Base-by-base conservation (phyloP, 2,329 filamentous ascomycete genomes). In the Ophiocordyceps robertsii region DNA sequence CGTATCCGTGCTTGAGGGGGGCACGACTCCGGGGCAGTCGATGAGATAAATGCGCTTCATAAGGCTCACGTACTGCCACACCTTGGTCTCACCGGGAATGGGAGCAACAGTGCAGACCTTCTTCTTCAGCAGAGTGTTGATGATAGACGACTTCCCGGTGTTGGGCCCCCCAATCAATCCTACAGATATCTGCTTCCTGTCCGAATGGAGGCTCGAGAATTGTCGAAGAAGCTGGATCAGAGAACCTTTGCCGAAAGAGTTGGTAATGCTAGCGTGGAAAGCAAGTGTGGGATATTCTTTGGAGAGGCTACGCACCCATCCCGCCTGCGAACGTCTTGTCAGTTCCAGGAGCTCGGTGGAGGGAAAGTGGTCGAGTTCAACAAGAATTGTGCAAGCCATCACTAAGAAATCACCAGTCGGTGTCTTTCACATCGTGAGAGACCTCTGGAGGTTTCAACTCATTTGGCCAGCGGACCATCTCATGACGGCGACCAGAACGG, bases 61-160 rank as follows among this genome's bases (percentile, higher is more conserved):
- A 46, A 96, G 65, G 3, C 88, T 95, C 51, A 95, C 87, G 57
- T 95, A 95, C 60, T 95, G 90, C 90, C 92, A 96, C 29, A 95
- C 84, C 65, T 95, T 96, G 30, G 90, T 96, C 68, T 95, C 89
- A 13, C 89, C 92, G 7, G 92, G 90, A 47, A 96, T 95, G 6
- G 90, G 92, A 7, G 92, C 92, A 4, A 94, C 87, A 14, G 74
- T 92, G 66, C 89, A 89, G 35, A 95, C 89, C 60, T 92, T 89
- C 70, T 95, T 96, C 61, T 88, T 90, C 38, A 88, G 77, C 3
- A 98, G 68, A 0, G 90, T 95, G 66, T 98, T 98, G 66, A 98
- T 96, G 51, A 98, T 92, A 37, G 85, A 92, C 3, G 85, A 94
- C 63, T 98, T 98, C 53, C 92, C 92, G 1, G 86, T 89, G 54